These are phyloP conservation scores for Fraxinus baroniana DNA, from an alignment of 305 asterid species.

Conservation along the genomic window DNA sequence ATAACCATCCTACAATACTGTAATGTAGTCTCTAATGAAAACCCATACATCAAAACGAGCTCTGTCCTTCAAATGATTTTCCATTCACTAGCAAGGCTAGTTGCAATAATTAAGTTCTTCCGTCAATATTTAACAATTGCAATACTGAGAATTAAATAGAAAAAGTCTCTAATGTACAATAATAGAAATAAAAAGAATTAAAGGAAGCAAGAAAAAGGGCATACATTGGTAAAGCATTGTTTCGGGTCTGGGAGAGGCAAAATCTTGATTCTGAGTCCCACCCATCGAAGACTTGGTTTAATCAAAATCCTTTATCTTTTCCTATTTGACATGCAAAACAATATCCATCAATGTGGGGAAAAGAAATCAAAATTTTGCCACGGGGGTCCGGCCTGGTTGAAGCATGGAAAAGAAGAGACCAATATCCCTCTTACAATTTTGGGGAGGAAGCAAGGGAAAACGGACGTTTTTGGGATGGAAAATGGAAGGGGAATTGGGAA, in stretches of 20 bases:
- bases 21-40: not conserved
- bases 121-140: not conserved
- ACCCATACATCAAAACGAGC: not conserved
- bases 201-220: not conserved
- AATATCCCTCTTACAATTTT: not conserved
- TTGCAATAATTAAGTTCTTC: not conserved
- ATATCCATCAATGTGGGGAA: conserved; percentile 25
- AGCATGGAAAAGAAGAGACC: conserved; percentile 29
- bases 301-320: not conserved
- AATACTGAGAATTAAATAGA: not conserved
- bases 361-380: conserved; percentile 26
- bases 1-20: not conserved
- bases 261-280: conserved; percentile 45
- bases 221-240: conserved; percentile 77
- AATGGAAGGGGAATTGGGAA: too few species aligned
- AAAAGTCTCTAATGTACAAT: not conserved
- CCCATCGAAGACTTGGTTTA: conserved; percentile 27
- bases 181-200: not conserved
- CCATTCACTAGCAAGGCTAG: not conserved
- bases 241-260: conserved; percentile 46
- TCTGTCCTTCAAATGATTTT: not conserved
- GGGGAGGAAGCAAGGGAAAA: too few species aligned
- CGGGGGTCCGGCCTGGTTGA: conserved; percentile 15
- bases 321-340: conserved; percentile 12
- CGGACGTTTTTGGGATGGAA: too few species aligned